Percentiles rank a stretch among this genome's conserved stretches.
phyloP scores from a whole-genome alignment of 106 monocot species.

The Allium cepa region DNA sequence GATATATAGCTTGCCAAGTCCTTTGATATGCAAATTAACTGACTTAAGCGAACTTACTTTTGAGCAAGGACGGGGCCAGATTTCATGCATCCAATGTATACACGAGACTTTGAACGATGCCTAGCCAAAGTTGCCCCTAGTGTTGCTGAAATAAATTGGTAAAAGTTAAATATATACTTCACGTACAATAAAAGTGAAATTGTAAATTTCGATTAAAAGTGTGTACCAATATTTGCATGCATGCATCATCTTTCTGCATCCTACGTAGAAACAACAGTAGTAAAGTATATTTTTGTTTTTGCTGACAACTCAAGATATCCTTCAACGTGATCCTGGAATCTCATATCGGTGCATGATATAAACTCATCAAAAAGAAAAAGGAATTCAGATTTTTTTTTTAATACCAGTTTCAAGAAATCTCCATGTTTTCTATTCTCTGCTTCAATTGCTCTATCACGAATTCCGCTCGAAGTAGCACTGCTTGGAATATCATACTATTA shows the following conservation, averaged over 20 bases:
- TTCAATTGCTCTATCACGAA: slow-evolving; percentile 88
- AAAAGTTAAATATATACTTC: too few relatives aligned
- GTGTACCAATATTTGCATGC: slow-evolving; percentile 92
- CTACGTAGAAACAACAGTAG: slow-evolving; percentile 81
- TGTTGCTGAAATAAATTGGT: slow-evolving; percentile 40
- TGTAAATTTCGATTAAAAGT: not conserved
- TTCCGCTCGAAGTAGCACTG: slow-evolving; percentile 81
- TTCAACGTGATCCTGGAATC: slow-evolving; percentile 85
- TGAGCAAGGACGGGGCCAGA: slow-evolving; percentile 93
- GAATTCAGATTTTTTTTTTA: not conserved
- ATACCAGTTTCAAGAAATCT: slow-evolving; percentile 80
- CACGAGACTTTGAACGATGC: slow-evolving; percentile 66
- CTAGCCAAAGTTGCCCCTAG: slow-evolving; percentile 67
- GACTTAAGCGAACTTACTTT: slow-evolving; percentile 40
- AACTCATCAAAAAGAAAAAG: not conserved
- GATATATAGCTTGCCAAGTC: slow-evolving; percentile 57
- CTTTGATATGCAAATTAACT: slow-evolving; percentile 24
- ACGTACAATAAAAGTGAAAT: not conserved
- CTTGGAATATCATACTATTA: slow-evolving; percentile 1
- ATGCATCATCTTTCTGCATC: slow-evolving; percentile 99
- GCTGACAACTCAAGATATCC: slow-evolving; percentile 96
- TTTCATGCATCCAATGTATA: slow-evolving; percentile 98
- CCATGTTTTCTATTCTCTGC: slow-evolving; percentile 88
- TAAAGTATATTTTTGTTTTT: slow-evolving; percentile 88
- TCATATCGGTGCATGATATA: not conserved